Evolutionary conservation across 768 basidiomycete species (phyloP).

Genomic region (Phlebiopsis flavidoalba): DNA sequence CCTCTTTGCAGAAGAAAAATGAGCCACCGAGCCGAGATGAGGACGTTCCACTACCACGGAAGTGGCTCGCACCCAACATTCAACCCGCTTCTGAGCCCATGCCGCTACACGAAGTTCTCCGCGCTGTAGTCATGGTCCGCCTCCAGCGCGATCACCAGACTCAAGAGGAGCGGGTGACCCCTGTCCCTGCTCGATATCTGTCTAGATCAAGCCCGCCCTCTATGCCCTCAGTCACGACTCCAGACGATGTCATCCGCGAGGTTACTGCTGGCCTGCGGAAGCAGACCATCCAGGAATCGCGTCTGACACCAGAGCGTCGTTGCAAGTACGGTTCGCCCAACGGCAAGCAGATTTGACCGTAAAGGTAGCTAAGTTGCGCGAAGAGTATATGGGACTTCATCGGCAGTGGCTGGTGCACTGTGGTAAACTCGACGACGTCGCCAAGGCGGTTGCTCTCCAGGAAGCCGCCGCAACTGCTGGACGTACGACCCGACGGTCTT

Average conservation of each 20-base stretch:
- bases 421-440: constrained; percentile 56
- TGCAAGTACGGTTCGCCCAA: constrained; percentile 50
- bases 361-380: constrained; percentile 53
- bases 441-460: constrained; percentile 39
- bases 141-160: constrained; percentile 56
- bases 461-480: constrained; percentile 38
- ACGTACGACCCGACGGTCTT: constrained; percentile 69
- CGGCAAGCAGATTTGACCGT: constrained; percentile 44
- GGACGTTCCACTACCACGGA: not conserved
- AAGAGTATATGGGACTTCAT: constrained; percentile 66
- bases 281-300: constrained; percentile 31
- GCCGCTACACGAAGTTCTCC: constrained; percentile 55
- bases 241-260: constrained; percentile 44
- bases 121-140: constrained; percentile 57
- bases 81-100: constrained; percentile 17
- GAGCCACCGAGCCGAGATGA: not conserved
- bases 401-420: constrained; percentile 73
- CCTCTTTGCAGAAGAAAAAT: not conserved
- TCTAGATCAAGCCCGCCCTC: constrained; percentile 32
- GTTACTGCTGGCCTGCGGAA: constrained; percentile 33
- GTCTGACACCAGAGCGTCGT: constrained; percentile 39
- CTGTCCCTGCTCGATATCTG: constrained; percentile 55
- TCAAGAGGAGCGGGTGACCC: constrained; percentile 55
- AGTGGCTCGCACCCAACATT: not conserved
- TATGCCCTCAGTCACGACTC: constrained; percentile 26